Evolutionary conservation across 768 basidiomycete genomes (phyloP), one percentile per base, ranked within the genome.

Genomic region (Pisolithus marmoratus): DNA sequence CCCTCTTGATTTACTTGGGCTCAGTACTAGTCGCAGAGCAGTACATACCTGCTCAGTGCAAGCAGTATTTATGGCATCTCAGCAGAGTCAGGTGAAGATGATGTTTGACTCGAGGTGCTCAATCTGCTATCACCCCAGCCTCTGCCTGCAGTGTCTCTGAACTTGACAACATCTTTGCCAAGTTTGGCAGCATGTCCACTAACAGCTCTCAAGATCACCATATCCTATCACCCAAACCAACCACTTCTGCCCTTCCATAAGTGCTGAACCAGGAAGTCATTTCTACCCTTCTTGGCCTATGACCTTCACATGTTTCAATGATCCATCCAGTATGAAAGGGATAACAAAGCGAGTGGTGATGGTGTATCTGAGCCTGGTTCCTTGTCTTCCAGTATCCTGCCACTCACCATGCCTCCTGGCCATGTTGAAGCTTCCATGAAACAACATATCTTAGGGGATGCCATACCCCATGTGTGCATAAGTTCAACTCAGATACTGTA

Each of bases 191-290:
- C 0, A 26, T 37, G 15, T 22, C 42, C 31, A 29, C 50, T 22
- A 48, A 46, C 38, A 24, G 40, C 8, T 65, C 55, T 2, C 67
- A 72, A 26, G 55, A 61, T 34, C 66, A 60, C 4, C 64, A 72
- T 7, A 80, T 83, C 34, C 71, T 78, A 48, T 79, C 80, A n/a
- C 82, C 81, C 7, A 74, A 80, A 50, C 80, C 82, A 1, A 78
- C 79, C 2, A 72, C 72, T 1, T 74, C 72, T 3, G 60, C 77
- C 11, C 70, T 73, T 6, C 85, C 85, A 0, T 85, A 87, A 61
- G 76, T 88, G 20, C 77, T 90, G 41, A 83, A 80, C 48, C 82
- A 85, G 62, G 80, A 86, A 50, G 86, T 88, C 37, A 80, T 87
- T 36, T 79, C 79, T 2, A 72, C 77, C 3, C 74, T 90, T 8